Base-by-base conservation (phyloP, 768 basidiomycete species). In the Daedalea quercina region DNA sequence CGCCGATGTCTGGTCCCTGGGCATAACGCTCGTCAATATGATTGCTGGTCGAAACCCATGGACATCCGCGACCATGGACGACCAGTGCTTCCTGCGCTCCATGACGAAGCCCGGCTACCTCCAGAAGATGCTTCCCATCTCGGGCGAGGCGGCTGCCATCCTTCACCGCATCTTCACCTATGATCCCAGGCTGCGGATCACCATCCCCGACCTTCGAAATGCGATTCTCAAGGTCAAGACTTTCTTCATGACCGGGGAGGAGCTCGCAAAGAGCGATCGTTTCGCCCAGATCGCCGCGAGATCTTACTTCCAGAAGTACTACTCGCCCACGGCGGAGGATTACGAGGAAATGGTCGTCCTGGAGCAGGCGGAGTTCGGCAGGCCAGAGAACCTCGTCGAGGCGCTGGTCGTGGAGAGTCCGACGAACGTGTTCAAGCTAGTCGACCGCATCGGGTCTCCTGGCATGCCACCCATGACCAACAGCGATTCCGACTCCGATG, bases 161-260 rank as follows among this genome's bases (percentile, higher is more conserved):
- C 70, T 82, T 51, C 70, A 72, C 47, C 67, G 67, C 31, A 71
- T 90, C 54, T 92, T 94, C 70, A 67, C 73, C n/a, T 67, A 84
- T 48, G 80, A 88, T 62, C 83, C 88, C 3, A 53, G 69, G 1
- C 60, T 65, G 23, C 84, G 90, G 26, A 81, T 86, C 48, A 71
- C 79, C n/a, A 70, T 94, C 40, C 66, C 72, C 6, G 77, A 82
- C 4, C 73, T 94, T 3, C 77, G 85, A 24, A 57, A 65, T 47
- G 76, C 76, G 50, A 74, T 94, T 59, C 58, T 77, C 19, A 65
- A 67, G 9, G 69, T 87, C 26, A 74, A 79, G 28, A 76, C 78
- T 3, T 85, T 91, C 72, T 85, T 80, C 63, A 72, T 80, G 71
- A 69, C 72, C 24, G 73, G 77, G 22, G 70, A 71, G 35, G 80